These are phyloP conservation scores for Kwoniella pini DNA, from an alignment of 768 basidiomycete genomes.

Conservation along the genomic window DNA sequence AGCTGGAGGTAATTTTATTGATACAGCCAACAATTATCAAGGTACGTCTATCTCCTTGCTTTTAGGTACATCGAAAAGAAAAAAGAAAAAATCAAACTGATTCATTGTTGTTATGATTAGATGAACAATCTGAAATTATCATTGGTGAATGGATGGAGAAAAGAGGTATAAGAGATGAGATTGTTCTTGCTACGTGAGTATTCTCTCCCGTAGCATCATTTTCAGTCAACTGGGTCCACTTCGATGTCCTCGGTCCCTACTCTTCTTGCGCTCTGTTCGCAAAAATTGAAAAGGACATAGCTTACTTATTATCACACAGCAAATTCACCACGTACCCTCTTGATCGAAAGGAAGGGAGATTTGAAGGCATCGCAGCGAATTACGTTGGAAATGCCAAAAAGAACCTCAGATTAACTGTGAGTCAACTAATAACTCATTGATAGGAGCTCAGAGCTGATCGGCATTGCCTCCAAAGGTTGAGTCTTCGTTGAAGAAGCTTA, in stretches of 20 bases:
- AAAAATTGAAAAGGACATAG: no score
- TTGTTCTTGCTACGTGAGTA: slow-evolving; percentile 47
- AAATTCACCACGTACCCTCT: slow-evolving; percentile 33
- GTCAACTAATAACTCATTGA: not conserved
- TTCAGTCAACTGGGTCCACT: no score
- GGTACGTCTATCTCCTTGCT: not conserved
- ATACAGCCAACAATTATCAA: slow-evolving; percentile 44
- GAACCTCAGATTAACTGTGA: slow-evolving; percentile 56
- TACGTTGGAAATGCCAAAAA: slow-evolving; percentile 61
- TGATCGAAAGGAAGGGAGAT: slow-evolving; percentile 28
- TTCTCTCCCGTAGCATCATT: not conserved
- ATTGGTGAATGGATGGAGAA: slow-evolving; percentile 61
- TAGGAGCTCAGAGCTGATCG: not conserved
- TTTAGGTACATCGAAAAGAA: no score
- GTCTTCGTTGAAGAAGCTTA: slow-evolving; percentile 36
- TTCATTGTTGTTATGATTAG: slow-evolving; percentile 14
- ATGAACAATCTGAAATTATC: slow-evolving; percentile 62
- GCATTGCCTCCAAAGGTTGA: slow-evolving; percentile 18
- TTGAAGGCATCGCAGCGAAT: slow-evolving; percentile 41
- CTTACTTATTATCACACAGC: slow-evolving; percentile 7
- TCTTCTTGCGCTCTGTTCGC: no score
- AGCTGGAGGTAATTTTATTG: slow-evolving; percentile 61
- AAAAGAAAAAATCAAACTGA: no score
- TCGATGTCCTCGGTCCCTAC: no score
- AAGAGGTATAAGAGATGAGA: slow-evolving; percentile 58